Conservation (phyloP, 768 basidiomycete genomes). For the Strobilomyces dryophilus region DNA sequence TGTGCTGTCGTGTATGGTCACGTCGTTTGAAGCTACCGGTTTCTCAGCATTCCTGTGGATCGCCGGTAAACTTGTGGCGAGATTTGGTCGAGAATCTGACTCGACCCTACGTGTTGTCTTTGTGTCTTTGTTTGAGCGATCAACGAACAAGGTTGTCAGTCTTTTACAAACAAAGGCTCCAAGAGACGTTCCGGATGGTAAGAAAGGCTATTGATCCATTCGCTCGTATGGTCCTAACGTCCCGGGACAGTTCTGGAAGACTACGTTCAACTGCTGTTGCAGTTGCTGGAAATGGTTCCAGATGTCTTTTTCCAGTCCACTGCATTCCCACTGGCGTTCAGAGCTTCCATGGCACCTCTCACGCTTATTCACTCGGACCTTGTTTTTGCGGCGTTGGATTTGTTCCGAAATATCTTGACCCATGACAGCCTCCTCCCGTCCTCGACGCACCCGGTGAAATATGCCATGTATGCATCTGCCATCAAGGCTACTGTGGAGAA, state of each 20-base stretch:
- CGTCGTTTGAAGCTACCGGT: constrained; percentile 74
- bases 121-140: constrained; percentile 64
- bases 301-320: constrained; percentile 76
- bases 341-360: constrained; percentile 70
- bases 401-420: constrained; percentile 69
- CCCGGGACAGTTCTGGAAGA: constrained; percentile 82
- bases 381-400: constrained; percentile 76
- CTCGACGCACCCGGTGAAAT: constrained; percentile 53
- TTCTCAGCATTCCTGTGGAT: constrained; percentile 93
- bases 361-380: constrained; percentile 81
- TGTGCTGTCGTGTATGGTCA: constrained; percentile 70
- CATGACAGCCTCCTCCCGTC: constrained; percentile 64
- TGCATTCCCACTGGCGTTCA: constrained; percentile 74
- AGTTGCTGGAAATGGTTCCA: constrained; percentile 63
- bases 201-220: constrained; percentile 25
- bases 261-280: constrained; percentile 76
- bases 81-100: constrained; percentile 69
- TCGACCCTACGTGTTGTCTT: constrained; percentile 53
- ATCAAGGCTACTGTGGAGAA: constrained; percentile 61
- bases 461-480: constrained; percentile 53
- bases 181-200: constrained; percentile 84
- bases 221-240: constrained; percentile 1
- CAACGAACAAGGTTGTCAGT: constrained; percentile 65
- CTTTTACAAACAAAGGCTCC: constrained; percentile 67
- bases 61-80: constrained; percentile 75